Percentiles rank a stretch among this genome's conserved stretches.
These are phyloP conservation scores for Yarrowia divulgata DNA, from an alignment of 805 yeast species.

Conservation along the genomic window DNA sequence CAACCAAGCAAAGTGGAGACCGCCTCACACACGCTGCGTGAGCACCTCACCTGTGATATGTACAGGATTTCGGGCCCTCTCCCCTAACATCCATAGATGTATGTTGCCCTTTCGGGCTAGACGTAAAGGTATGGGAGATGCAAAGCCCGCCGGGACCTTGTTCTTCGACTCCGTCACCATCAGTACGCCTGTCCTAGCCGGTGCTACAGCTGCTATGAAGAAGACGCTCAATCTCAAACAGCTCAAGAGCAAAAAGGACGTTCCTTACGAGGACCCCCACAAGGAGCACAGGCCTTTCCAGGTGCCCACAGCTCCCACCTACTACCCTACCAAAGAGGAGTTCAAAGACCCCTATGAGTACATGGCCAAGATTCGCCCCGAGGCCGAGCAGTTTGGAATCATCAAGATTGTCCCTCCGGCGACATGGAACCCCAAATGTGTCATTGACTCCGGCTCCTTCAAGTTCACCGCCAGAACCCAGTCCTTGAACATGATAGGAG, in stretches of 20 bases:
- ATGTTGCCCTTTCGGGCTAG: slow-evolving; percentile 36
- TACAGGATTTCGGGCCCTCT: slow-evolving; percentile 8
- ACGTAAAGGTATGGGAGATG: slow-evolving; percentile 28
- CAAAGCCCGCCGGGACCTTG: slow-evolving; percentile 33
- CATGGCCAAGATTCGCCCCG: slow-evolving; percentile 59
- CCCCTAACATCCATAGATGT: slow-evolving; percentile 36
- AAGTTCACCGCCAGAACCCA: slow-evolving; percentile 50
- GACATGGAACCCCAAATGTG: slow-evolving; percentile 54
- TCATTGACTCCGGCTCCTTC: slow-evolving; percentile 49
- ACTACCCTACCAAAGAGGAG: slow-evolving; percentile 62
- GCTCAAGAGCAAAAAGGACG: slow-evolving; percentile 40
- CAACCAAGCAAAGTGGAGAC: neutral
- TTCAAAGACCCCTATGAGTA: slow-evolving; percentile 71
- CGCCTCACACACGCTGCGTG: slow-evolving; percentile 1
- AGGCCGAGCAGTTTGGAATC: slow-evolving; percentile 73
- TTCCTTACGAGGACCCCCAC: slow-evolving; percentile 42
- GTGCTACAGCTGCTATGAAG: slow-evolving; percentile 23
- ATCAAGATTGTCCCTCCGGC: slow-evolving; percentile 73
- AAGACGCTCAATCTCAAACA: slow-evolving; percentile 40
- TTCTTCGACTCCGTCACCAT: slow-evolving; percentile 17
- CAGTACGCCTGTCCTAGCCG: neutral
- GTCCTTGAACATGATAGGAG: slow-evolving; percentile 50
- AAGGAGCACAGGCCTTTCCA: slow-evolving; percentile 48
- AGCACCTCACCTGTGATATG: slow-evolving; percentile 23
- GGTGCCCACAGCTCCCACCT: slow-evolving; percentile 60